These are phyloP conservation scores for Begonia peltatifolia DNA, from an alignment of 306 rosid genomes.

Conservation along the genomic window DNA sequence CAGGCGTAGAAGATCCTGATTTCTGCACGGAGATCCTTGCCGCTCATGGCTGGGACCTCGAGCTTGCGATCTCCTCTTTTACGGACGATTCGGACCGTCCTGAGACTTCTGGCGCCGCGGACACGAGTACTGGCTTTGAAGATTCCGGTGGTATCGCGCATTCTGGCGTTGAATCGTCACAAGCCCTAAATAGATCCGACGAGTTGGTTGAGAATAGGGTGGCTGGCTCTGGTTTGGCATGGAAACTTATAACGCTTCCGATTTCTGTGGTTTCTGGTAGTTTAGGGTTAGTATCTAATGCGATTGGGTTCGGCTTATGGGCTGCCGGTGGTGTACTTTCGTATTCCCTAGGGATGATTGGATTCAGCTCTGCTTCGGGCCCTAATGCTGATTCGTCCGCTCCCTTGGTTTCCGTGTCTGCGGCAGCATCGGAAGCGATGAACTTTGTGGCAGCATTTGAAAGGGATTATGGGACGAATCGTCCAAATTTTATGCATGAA, in stretches of 20 bases:
- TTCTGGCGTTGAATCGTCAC: conserved; percentile 3
- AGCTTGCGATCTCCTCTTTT: conserved; percentile 78
- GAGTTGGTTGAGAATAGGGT: conserved; percentile 17
- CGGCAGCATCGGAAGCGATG: conserved; percentile 57
- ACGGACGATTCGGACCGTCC: conserved; percentile 10
- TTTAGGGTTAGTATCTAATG: conserved; percentile 67
- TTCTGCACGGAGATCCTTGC: conserved; percentile 77
- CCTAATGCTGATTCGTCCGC: conserved; percentile 24
- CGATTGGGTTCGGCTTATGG: conserved; percentile 81
- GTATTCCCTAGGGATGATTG: conserved; percentile 65
- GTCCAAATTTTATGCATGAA: conserved; percentile 64
- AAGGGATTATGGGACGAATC: conserved; percentile 45
- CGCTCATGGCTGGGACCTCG: conserved; percentile 94
- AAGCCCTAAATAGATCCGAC: conserved; percentile 10
- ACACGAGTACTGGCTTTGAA: conserved; percentile 4
- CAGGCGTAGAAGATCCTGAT: conserved; percentile 76
- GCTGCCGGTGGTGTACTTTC: conserved; percentile 92
- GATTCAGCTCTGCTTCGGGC: conserved; percentile 27
- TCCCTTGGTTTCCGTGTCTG: conserved; percentile 47
- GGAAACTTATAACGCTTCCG: conserved; percentile 72
- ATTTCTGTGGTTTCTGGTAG: conserved; percentile 74
- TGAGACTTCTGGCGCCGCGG: conserved; percentile 6
- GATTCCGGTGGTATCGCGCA: not conserved
- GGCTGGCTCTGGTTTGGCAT: conserved; percentile 47
- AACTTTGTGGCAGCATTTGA: conserved; percentile 52